Base-by-base conservation (phyloP, 1,139 yeast species). In the Suhomyces ambrosiae region DNA sequence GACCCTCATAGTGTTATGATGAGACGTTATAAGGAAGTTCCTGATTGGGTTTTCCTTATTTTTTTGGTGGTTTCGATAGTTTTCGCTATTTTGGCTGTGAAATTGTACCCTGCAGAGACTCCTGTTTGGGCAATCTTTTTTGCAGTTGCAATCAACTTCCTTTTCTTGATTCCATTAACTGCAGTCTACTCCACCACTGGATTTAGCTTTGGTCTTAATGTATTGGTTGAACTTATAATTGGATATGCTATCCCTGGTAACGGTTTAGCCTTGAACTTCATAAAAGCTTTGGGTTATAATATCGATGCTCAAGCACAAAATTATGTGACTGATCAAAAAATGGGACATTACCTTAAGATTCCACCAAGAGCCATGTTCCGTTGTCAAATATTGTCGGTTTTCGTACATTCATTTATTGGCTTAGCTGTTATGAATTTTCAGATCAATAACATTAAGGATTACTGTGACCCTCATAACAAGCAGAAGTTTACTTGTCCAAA, bases 321-420 rank as follows among this genome's bases (percentile, higher is more conserved):
- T 50, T 80, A 73, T 57, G 63, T 78, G 32, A 54, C 73, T 8
- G 76, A 76, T 49, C 78, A 77, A 58, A 81, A 80, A 54, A 54
- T 71, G 65, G 85, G 77, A 3, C 86, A 80, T 56, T 81, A 81
- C 51, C 61, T 74, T 15, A 76, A 74, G 44, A 56, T 81, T 32
- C 80, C 85, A 11, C 86, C 86, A 30, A 61, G 80, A 45, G 76
- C 86, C 0, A 56, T 80, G 41, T 80, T 80, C 63, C 66, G 84
- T 48, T 72, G 75, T 19, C 86, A 80, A 58, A 50, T 79, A 42
- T 45, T 77, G 23, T 60, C 70, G 1, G 62, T 66, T 3, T 34
- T 67, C 13, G 41, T 73, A 35, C 66, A 65, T 45, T 63, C 71
- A 3, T 67, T 81, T 41, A 74, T 79, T 10, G 63, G 72, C 33